Conservation (phyloP, 306 rosid genomes). For the Phaseolus lunatus region DNA sequence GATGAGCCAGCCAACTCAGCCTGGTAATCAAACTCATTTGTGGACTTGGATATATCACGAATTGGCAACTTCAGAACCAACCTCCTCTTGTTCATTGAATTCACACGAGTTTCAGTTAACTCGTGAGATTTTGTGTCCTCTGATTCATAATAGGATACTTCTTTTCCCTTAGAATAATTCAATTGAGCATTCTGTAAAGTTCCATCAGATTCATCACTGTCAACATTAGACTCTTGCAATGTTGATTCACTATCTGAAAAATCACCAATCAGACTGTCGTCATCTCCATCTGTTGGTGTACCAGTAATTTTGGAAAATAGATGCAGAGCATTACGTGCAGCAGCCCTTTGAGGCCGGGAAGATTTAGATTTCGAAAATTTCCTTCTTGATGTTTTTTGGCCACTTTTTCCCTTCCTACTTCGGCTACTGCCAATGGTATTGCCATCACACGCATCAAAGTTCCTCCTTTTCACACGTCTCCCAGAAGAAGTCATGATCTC, state of each 20-base stretch:
- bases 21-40: constrained; percentile 48
- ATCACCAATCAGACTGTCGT: constrained; percentile 71
- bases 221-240: constrained; percentile 67
- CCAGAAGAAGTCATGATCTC: constrained; percentile 95
- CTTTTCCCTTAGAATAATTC: constrained; percentile 76
- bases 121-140: constrained; percentile 60
- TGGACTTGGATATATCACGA: constrained; percentile 59
- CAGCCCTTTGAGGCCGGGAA: constrained; percentile 93
- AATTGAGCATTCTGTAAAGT: constrained; percentile 56
- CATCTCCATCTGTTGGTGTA: constrained; percentile 80
- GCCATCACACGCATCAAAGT: constrained; percentile 82
- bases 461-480: constrained; percentile 92
- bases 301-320: constrained; percentile 87
- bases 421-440: constrained; percentile 56
- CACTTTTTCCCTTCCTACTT: constrained; percentile 66
- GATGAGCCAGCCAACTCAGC: constrained; percentile 71
- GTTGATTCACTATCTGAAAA: constrained; percentile 84
- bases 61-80: constrained; percentile 79
- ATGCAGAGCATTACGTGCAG: constrained; percentile 90
- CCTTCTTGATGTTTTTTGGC: constrained; percentile 64
- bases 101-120: constrained; percentile 52
- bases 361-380: constrained; percentile 76
- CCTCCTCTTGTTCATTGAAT: constrained; percentile 69
- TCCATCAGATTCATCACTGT: constrained; percentile 81
- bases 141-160: constrained; percentile 56